These are phyloP conservation scores for Sorghum bicolor DNA, from an alignment of 176 grass and related monocot genomes.

Conservation along the genomic window Sorghum_bicolor_NCBIv3 NC_012875.2:52972501-52973000, in stretches of 20 bases:
- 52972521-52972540: conserved; percentile 89
- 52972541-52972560: conserved; percentile 94
- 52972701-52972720: conserved; percentile 85
- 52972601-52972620: conserved; percentile 60
- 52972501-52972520: conserved; percentile 87
- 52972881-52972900: background rate
- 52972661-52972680: conserved; percentile 82
- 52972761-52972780: background rate
- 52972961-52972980: background rate
- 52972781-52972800: background rate
- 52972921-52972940: background rate
- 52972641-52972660: conserved; percentile 93
- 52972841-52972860: background rate
- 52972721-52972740: conserved; percentile 29
- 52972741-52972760: background rate
- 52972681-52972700: conserved; percentile 84
- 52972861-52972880: background rate
- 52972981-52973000: background rate
- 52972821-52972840: background rate
- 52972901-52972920: no score
- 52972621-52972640: conserved; percentile 88
- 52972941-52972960: background rate
- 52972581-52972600: conserved; percentile 83
- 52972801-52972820: no score
- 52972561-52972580: conserved; percentile 87